phyloP scores from a whole-genome alignment of 2,329 filamentous ascomycete species.

The Beauveria varroae region DNA sequence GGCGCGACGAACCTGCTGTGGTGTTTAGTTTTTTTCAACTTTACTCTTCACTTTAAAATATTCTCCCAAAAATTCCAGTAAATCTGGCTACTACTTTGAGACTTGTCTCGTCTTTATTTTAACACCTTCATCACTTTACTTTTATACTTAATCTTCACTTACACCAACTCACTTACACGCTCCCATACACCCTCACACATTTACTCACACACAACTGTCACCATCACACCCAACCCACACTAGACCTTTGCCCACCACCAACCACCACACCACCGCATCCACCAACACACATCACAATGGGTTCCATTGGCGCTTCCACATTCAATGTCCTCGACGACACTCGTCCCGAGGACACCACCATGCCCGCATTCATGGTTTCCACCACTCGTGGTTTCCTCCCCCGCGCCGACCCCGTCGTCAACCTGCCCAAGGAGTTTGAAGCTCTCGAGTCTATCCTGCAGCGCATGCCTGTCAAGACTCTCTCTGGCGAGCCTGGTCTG shows the following conservation, averaged over 20 bases:
- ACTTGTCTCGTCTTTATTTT: not conserved
- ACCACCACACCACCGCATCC: conserved; percentile 3
- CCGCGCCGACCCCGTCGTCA: conserved; percentile 51
- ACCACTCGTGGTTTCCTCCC: conserved; percentile 69
- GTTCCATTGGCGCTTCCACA: conserved; percentile 28
- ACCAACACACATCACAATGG: conserved; percentile 27
- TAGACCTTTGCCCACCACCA: conserved; percentile 6
- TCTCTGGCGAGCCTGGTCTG: conserved; percentile 66
- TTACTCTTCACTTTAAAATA: conserved; percentile 12
- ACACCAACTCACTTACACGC: conserved; percentile 9
- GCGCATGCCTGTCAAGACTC: conserved; percentile 71
- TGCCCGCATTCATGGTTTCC: conserved; percentile 74
- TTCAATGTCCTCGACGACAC: conserved; percentile 60
- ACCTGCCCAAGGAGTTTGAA: conserved; percentile 67
- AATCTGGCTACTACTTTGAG: not conserved
- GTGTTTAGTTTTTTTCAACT: conserved; percentile 10
- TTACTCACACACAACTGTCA: not conserved
- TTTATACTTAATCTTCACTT: conserved; percentile 6
- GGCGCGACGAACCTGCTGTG: conserved; percentile 21
- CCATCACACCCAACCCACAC: conserved; percentile 5
- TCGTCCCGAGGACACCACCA: conserved; percentile 50
- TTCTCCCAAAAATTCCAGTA: not conserved
- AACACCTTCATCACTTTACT: not conserved
- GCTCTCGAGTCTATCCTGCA: conserved; percentile 63
- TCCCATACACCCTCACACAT: conserved; percentile 5